Evolutionary conservation across 202 grass and related monocot genomes (phyloP).

Genomic region (Panicum virgatum): DNA sequence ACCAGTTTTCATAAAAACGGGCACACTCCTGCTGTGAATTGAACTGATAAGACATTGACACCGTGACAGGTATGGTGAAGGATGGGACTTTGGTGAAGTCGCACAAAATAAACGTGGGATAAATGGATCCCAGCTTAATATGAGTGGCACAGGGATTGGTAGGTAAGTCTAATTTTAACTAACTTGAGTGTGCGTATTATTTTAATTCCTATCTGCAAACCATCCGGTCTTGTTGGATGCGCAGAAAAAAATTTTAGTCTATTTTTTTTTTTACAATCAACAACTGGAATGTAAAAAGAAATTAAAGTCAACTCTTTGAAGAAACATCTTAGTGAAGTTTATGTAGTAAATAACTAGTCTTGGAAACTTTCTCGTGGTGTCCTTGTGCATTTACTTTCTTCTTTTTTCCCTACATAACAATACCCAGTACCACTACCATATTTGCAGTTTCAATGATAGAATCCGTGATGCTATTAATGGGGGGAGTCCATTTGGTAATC

Average conservation of each 20-base stretch:
- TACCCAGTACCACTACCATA: background rate
- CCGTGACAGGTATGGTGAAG: constrained; percentile 83
- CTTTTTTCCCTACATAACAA: background rate
- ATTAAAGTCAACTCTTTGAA: background rate
- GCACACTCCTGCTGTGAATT: background rate
- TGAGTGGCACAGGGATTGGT: constrained; percentile 74
- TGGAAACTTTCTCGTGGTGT: background rate
- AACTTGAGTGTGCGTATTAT: background rate
- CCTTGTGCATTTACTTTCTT: background rate
- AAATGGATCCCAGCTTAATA: constrained; percentile 94
- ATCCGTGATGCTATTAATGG: constrained; percentile 90
- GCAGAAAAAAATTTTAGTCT: background rate
- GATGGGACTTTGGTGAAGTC: constrained; percentile 96
- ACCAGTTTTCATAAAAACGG: constrained; percentile 15
- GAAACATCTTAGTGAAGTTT: background rate
- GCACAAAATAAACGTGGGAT: constrained; percentile 79
- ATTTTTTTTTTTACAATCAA: constrained; percentile 1
- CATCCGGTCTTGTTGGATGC: background rate
- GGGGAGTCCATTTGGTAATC: constrained; percentile 88
- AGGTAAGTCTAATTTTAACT: constrained; percentile 53
- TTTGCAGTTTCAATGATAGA: constrained; percentile 93
- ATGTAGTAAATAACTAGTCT: constrained; percentile 11
- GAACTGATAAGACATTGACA: constrained; percentile 27
- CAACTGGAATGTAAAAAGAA: background rate
- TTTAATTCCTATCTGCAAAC: background rate